Evolutionary conservation across 2,329 filamentous ascomycete genomes (phyloP).

Genomic region (Trichoderma sp.): DNA sequence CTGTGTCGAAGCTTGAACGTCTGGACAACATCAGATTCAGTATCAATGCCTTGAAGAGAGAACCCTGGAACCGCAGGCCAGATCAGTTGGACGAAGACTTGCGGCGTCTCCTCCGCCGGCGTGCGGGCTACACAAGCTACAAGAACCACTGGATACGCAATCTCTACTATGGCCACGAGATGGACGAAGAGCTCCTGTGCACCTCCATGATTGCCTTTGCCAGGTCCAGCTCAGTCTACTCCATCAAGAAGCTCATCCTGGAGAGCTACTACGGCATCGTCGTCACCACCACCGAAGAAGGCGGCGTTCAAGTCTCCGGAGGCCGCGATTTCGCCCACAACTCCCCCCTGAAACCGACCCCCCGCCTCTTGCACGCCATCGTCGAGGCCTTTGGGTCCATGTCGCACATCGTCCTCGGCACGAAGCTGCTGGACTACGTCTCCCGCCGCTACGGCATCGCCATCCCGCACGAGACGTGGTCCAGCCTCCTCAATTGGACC

Average conservation of each 20-base stretch:
- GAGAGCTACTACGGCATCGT: constrained; percentile 32
- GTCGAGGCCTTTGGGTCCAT: constrained; percentile 67
- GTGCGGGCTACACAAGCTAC: constrained; percentile 28
- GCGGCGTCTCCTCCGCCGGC: constrained; percentile 28
- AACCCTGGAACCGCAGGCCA: constrained; percentile 33
- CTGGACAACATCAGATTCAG: constrained; percentile 34
- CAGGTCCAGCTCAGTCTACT: constrained; percentile 35
- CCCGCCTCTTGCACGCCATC: constrained; percentile 60
- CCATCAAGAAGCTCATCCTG: constrained; percentile 36
- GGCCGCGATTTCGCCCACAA: constrained; percentile 42
- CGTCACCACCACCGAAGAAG: constrained; percentile 20
- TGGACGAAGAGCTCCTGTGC: constrained; percentile 42
- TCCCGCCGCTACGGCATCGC: constrained; percentile 56
- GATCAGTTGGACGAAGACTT: constrained; percentile 27
- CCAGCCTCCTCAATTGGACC: constrained; percentile 64
- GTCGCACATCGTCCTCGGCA: constrained; percentile 56
- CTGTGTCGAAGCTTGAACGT: constrained; percentile 24
- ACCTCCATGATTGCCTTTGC: constrained; percentile 42
- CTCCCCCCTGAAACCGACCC: constrained; percentile 58
- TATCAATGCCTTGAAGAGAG: constrained; percentile 26
- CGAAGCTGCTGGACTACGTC: constrained; percentile 60
- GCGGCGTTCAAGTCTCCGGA: constrained; percentile 29
- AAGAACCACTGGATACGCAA: constrained; percentile 31
- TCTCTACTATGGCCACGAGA: constrained; percentile 27
- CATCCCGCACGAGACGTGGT: constrained; percentile 60